Conservation (phyloP, 176 grass and related monocot genomes). For the Ampelocalamus luodianensis region DNA sequence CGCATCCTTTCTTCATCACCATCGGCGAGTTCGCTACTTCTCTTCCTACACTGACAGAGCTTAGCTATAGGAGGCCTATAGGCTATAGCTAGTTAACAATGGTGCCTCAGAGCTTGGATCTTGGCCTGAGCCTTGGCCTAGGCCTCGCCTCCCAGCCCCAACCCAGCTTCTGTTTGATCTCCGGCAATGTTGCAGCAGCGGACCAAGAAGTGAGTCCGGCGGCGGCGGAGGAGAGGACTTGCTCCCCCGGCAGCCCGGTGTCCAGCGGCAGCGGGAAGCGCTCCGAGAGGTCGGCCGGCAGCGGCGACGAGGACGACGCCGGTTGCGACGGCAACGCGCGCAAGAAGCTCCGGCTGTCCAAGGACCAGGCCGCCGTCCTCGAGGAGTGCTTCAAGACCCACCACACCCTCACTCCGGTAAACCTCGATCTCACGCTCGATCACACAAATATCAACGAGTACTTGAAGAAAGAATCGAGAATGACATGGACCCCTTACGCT, state of each 20-base stretch:
- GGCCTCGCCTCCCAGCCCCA: constrained; percentile 45
- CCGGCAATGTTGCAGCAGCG: not conserved
- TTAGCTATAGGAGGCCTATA: not conserved
- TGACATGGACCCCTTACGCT: not conserved
- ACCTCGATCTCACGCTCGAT: not conserved
- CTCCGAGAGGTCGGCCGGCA: constrained; percentile 50
- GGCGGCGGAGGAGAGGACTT: constrained; percentile 45
- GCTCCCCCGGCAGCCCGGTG: constrained; percentile 67
- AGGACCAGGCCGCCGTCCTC: constrained; percentile 81
- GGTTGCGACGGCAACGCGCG: constrained; percentile 56
- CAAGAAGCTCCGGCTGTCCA: constrained; percentile 91
- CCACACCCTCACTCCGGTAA: constrained; percentile 85
- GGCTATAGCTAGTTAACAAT: not conserved
- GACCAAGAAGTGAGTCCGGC: constrained; percentile 40
- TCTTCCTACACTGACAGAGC: not conserved
- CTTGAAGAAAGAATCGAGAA: not conserved
- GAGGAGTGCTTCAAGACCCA: constrained; percentile 94
- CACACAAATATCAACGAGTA: not conserved
- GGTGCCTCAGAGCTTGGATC: constrained; percentile 58
- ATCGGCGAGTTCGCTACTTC: not conserved
- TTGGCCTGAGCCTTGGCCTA: constrained; percentile 67
- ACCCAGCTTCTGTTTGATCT: constrained; percentile 36
- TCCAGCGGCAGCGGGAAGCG: constrained; percentile 70
- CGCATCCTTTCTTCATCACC: constrained; percentile 51
- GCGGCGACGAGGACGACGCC: constrained; percentile 77